A percentile compares a stretch with the other conserved stretches of the same genome.
Conservation (phyloP, 148 eudicot genomes). For the Fagopyrum tataricum region DNA sequence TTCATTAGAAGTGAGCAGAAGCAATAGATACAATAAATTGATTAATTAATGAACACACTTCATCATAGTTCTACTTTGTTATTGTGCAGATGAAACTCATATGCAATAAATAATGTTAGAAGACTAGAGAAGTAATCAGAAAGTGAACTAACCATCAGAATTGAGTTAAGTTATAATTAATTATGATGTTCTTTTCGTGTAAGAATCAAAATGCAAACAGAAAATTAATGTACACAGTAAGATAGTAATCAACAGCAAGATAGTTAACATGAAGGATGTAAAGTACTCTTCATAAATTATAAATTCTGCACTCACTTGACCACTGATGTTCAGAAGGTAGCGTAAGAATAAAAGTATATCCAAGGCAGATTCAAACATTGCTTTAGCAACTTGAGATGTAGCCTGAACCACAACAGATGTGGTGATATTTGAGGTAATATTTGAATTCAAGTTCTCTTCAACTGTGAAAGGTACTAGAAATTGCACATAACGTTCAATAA, state of each 20-base stretch:
- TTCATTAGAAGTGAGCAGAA: neutral
- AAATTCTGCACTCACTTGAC: constrained; percentile 54
- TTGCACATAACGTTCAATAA: constrained; percentile 62
- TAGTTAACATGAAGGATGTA: neutral
- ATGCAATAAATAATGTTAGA: neutral
- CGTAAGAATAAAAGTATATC: constrained; percentile 62
- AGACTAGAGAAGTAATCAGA: neutral
- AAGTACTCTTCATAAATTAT: neutral
- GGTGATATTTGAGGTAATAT: constrained; percentile 38
- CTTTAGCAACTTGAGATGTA: constrained; percentile 79
- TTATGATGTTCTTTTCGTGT: constrained; percentile 2
- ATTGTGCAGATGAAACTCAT: neutral
- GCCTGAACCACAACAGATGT: constrained; percentile 55
- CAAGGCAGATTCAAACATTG: constrained; percentile 80
- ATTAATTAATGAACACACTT: neutral
- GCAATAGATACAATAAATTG: neutral
- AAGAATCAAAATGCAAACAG: constrained; percentile 1
- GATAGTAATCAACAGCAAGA: neutral
- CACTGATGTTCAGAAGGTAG: constrained; percentile 68
- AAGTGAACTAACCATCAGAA: neutral
- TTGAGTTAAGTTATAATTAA: neutral
- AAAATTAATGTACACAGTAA: neutral
- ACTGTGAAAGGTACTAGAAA: constrained; percentile 68
- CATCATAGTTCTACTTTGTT: neutral
- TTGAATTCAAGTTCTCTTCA: constrained; percentile 38